phyloP scores from a whole-genome alignment of 2,329 filamentous ascomycete species.

The Zymoseptoria pseudotritici region DNA sequence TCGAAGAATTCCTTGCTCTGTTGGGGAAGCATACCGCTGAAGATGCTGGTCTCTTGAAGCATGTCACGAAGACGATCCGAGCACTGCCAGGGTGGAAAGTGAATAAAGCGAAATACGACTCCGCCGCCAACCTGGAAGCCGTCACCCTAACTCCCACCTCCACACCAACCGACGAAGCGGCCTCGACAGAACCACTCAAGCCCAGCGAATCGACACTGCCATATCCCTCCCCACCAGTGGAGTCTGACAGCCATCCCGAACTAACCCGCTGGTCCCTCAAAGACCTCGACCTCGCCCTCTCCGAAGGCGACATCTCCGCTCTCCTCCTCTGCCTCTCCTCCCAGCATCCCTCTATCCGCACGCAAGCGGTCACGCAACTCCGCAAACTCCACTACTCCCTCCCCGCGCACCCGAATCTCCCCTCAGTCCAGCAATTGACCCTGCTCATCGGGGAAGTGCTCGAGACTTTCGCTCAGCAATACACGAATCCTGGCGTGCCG shows the following conservation, averaged over 20 bases:
- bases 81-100: not conserved
- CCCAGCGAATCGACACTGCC: not conserved
- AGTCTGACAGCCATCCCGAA: constrained; percentile 39
- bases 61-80: constrained; percentile 1
- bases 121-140: not conserved
- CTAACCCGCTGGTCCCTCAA: constrained; percentile 64
- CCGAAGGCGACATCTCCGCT: constrained; percentile 64
- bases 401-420: constrained; percentile 59
- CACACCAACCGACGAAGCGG: not conserved
- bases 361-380: constrained; percentile 66
- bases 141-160: not conserved
- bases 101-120: constrained; percentile 3
- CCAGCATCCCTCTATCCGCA: constrained; percentile 64
- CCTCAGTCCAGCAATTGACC: constrained; percentile 71
- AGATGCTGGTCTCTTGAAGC: constrained; percentile 2
- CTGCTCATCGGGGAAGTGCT: constrained; percentile 71
- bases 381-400: constrained; percentile 53
- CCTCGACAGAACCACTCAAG: not conserved
- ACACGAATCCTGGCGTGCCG: constrained; percentile 34
- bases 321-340: constrained; percentile 72
- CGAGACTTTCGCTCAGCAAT: constrained; percentile 55
- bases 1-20: constrained; percentile 14
- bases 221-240: constrained; percentile 28
- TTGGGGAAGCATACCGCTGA: constrained; percentile 8
- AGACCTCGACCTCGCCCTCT: constrained; percentile 68